Evolutionary conservation across 2,329 filamentous ascomycete genomes (phyloP), one percentile per base, ranked within the genome.

Genomic region (Emmonsiellopsis sp.): DNA sequence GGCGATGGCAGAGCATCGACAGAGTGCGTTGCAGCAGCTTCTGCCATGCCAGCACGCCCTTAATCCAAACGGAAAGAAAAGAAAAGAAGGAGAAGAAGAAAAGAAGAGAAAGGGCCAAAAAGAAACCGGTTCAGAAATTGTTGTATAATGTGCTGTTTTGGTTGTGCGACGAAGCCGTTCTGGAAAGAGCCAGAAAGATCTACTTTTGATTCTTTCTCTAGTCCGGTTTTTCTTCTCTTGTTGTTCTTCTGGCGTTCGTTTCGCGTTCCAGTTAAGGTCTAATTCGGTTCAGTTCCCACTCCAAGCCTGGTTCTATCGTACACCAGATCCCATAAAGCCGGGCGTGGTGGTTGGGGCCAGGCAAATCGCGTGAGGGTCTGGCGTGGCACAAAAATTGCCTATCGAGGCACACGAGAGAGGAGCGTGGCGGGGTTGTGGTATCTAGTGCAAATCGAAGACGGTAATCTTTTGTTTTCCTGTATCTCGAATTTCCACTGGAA

Each of bases 1-100:
- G 69, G 59, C 52, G 68, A 66, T 58, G 65, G 59, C 67, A 70
- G 63, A 60, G 66, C 62, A 66, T 72, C 69, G 60, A 66, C 59
- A 47, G 69, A 65, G 61, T 67, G 68, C 40, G 68, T 60, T 52
- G 64, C 68, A 55, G 70, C 69, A 55, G 69, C 63, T 54, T 68
- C 70, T 65, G 68, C 69, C 70, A 73, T 73, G 61, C 64, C 57
- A 60, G 56, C 58, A 57, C 49, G 33, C 31, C 43, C 32, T 51
- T 46, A 33, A 42, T 39, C 65, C 21, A 27, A 27, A 27, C 21
- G 21, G 59, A 55, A 55, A 57, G 17, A 34, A 50, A 32, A 32
- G 43, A 21, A 46, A 40, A 40, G n/a, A 27, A 42, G 43, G 49
- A 42, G 51, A 53, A 53, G 54, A 43, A 55, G 54, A 40, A 27